A percentile compares a stretch with the other conserved stretches of the same genome.
phyloP scores from a whole-genome alignment of 805 yeast genomes.

The Candida pini region DNA sequence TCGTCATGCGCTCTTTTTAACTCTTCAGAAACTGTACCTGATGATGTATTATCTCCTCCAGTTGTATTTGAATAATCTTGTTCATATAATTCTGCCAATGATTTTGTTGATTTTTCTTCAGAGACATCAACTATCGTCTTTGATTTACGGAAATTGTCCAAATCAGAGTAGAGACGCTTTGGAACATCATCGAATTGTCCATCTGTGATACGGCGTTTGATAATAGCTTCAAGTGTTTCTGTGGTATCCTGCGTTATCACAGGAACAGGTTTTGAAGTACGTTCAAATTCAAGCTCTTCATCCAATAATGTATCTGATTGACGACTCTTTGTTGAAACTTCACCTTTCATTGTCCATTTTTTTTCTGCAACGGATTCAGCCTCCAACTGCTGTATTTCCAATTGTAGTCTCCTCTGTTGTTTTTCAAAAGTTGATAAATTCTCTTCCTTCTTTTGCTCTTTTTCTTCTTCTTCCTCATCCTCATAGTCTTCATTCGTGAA shows the following conservation, averaged over 20 bases:
- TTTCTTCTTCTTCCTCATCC: constrained; percentile 30
- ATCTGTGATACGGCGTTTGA: constrained; percentile 71
- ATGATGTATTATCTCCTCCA: constrained; percentile 28
- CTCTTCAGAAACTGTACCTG: constrained; percentile 46
- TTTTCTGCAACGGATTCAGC: constrained; percentile 85
- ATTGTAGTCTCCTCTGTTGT: constrained; percentile 70
- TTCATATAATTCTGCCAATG: constrained; percentile 88
- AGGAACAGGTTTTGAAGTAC: constrained; percentile 94
- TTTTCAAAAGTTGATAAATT: constrained; percentile 72
- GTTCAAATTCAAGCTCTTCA: constrained; percentile 82
- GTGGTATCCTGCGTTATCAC: constrained; percentile 87
- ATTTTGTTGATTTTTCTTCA: constrained; percentile 78
- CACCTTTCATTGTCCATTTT: constrained; percentile 94
- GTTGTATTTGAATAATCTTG: constrained; percentile 58
- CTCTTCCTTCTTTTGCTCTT: constrained; percentile 19
- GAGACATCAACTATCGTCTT: constrained; percentile 61
- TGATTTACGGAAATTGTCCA: constrained; percentile 54
- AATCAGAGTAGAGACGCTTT: constrained; percentile 60
- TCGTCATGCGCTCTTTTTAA: constrained; percentile 72
- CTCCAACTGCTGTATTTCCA: constrained; percentile 75
- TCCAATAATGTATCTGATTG: constrained; percentile 79
- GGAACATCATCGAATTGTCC: constrained; percentile 81
- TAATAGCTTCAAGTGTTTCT: constrained; percentile 81
- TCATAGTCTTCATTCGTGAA: constrained; percentile 40
- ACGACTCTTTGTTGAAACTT: constrained; percentile 73